These are phyloP conservation scores for Quercus phellos DNA, from an alignment of 331 rosid species.

Conservation along the genomic window DNA sequence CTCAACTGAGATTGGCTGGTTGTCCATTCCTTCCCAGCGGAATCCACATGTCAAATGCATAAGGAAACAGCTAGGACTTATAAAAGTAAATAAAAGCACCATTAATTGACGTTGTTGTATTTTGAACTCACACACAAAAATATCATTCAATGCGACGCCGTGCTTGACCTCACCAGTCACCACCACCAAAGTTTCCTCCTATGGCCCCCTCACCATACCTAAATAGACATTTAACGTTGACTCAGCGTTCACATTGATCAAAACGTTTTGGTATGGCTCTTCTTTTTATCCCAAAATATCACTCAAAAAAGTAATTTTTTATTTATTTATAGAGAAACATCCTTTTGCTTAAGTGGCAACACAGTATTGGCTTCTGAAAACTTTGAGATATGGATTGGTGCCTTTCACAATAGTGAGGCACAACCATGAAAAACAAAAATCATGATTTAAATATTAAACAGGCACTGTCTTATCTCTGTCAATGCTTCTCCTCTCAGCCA, in stretches of 20 bases:
- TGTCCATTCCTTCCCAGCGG: background rate
- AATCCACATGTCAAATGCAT: background rate
- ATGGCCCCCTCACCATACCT: background rate
- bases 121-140: background rate
- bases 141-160: background rate
- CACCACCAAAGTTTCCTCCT: background rate
- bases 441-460: background rate
- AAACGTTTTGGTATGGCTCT: background rate
- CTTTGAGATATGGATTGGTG: background rate
- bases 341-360: background rate
- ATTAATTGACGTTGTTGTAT: background rate
- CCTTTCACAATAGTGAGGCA: background rate
- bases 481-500: background rate
- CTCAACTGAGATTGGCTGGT: background rate
- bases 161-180: background rate
- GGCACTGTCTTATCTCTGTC: background rate
- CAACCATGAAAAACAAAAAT: background rate
- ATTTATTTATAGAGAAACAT: background rate
- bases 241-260: background rate
- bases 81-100: background rate
- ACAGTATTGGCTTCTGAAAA: background rate
- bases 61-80: background rate
- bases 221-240: background rate
- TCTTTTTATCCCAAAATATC: background rate
- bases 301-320: background rate